Base-by-base conservation (phyloP, 2,329 filamentous ascomycete genomes). In the Epichloe sylvatica region DNA sequence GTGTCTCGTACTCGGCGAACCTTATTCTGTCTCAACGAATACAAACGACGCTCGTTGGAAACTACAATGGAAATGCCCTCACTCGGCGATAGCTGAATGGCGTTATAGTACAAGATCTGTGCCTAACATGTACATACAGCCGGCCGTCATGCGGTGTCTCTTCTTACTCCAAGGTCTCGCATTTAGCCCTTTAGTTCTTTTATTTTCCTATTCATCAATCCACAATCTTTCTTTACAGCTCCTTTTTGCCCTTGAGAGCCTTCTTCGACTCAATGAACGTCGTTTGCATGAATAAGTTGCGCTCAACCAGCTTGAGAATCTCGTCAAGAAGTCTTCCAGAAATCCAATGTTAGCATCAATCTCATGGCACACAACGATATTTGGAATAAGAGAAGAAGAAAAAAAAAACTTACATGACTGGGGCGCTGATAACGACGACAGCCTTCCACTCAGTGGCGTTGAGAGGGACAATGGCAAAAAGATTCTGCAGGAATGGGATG, bases 401-500 rank as follows among this genome's bases (percentile, higher is more conserved):
- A 0, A 23, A 0, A 23, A 34, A 40, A 6, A 78, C 86, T 84
- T 76, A 88, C 82, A 98, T 84, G 55, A 98, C 94, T 41, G 92
- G 92, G 17, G 83, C 82, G 67, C 90, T 96, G 63, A 97, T 92
- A 34, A 75, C 67, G 55, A 96, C 62, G 44, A 98, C 92, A 17
- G 94, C 90, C 70, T 88, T 81, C 92, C 92, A 98, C 69, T 98
- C 92, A 19, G 70, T 74, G 78, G 77, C 80, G 63, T 91, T 84
- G 57, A 98, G 70, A 9, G 92, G 90, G 54, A 95, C 69, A 56
- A 98, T 97, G 37, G 86, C 86, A 72, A 98, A 98, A 52, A 98
- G 71, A 7, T 72, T 74, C 70, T 96, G 91, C 52, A 98, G 70
- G 70, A 95, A 80, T 0, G 94, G 92, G 2, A 83, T 84, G 70